Evolutionary conservation across 139 green algal genomes (phyloP).

Genomic region (Tetradesmus obliquus): DNA sequence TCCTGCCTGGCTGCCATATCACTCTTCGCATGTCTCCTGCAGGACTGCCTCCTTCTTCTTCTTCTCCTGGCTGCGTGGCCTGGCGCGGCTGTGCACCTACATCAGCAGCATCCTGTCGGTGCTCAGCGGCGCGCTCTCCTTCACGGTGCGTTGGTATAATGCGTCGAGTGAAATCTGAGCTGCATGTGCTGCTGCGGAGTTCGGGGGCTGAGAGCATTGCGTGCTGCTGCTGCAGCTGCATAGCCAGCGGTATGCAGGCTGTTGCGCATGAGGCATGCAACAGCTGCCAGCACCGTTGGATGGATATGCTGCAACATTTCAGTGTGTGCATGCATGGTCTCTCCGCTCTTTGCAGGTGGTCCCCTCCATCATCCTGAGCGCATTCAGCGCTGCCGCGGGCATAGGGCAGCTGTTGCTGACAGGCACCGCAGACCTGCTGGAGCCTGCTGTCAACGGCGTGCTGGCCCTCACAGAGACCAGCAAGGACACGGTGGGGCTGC

Average conservation of each 20-base stretch:
- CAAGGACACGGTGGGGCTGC: neutral
- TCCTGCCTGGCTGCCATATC: neutral
- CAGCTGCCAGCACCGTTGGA: neutral
- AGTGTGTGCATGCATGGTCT: neutral
- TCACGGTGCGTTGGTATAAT: slow-evolving; percentile 18
- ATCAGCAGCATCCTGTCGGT: slow-evolving; percentile 39
- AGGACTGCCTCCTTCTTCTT: neutral
- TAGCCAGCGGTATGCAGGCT: neutral
- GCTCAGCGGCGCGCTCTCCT: slow-evolving; percentile 41
- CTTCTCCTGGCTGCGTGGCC: slow-evolving; percentile 31
- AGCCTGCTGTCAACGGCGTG: slow-evolving; percentile 30
- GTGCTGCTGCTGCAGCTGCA: neutral
- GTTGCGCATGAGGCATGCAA: neutral
- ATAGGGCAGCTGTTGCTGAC: slow-evolving; percentile 35
- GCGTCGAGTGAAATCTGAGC: neutral
- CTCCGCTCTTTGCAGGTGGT: slow-evolving; percentile 1
- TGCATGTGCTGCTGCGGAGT: neutral
- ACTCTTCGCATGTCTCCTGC: neutral
- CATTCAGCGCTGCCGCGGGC: slow-evolving; percentile 26
- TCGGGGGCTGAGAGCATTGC: neutral
- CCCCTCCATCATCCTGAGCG: slow-evolving; percentile 39
- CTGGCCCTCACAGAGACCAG: slow-evolving; percentile 38
- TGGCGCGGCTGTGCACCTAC: slow-evolving; percentile 40
- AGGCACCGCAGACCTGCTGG: slow-evolving; percentile 38
- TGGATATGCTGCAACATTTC: neutral